These are phyloP conservation scores for Mucor indicus DNA, from an alignment of 371 early-diverging fungal genomes.

Conservation along the genomic window DNA sequence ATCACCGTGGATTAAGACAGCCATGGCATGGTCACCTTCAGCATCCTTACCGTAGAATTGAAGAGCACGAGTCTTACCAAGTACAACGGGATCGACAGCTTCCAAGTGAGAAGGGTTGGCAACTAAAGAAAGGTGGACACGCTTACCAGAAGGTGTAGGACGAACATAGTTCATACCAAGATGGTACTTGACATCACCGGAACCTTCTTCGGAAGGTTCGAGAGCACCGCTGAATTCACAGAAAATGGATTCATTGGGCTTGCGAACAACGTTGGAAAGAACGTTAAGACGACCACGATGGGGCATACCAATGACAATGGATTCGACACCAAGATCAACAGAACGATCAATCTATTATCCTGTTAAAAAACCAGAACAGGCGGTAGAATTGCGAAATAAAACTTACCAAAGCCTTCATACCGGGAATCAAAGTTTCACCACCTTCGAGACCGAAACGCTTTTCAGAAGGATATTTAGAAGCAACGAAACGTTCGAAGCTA, in stretches of 20 bases:
- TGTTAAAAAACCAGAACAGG: neutral
- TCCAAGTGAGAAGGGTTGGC: conserved; percentile 99
- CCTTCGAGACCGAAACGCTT: conserved; percentile 98
- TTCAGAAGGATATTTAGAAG: conserved; percentile 91
- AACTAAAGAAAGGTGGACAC: conserved; percentile 92
- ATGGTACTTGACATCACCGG: conserved; percentile 98
- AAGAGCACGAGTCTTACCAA: conserved; percentile 93
- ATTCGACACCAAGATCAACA: conserved; percentile 90
- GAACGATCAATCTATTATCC: conserved; percentile 77
- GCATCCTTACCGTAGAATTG: conserved; percentile 90
- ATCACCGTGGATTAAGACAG: conserved; percentile 95
- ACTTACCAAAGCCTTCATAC: conserved; percentile 92
- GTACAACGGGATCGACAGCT: conserved; percentile 96
- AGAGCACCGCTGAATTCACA: conserved; percentile 87
- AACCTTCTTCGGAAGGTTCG: conserved; percentile 85
- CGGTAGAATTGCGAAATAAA: neutral
- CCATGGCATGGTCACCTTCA: conserved; percentile 78
- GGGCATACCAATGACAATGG: conserved; percentile 97
- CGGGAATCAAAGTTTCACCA: conserved; percentile 93
- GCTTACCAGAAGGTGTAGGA: conserved; percentile 93
- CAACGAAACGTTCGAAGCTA: conserved; percentile 92
- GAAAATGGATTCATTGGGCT: conserved; percentile 96
- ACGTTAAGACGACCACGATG: conserved; percentile 98
- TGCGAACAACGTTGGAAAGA: conserved; percentile 95
- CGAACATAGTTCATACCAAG: conserved; percentile 95